These are phyloP conservation scores for Suhomyces anneliseae DNA, from an alignment of 1,139 yeast species.

Conservation along the genomic window DNA sequence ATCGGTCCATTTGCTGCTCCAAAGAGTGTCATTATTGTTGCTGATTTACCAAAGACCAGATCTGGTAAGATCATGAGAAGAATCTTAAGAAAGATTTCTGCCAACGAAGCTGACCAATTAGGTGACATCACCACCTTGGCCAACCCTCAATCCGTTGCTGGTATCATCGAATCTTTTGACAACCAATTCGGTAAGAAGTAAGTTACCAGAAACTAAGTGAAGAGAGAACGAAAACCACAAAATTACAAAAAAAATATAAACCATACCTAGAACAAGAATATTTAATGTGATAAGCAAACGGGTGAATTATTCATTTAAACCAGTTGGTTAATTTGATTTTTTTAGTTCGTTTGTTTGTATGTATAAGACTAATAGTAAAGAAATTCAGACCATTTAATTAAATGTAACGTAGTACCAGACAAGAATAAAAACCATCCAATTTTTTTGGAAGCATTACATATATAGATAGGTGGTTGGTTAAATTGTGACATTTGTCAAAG, in stretches of 20 bases:
- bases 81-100: constrained; percentile 86
- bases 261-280: too few relatives aligned
- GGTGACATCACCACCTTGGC: constrained; percentile 93
- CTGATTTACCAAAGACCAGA: constrained; percentile 95
- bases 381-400: too few relatives aligned
- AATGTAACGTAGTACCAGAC: too few relatives aligned
- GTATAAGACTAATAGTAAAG: too few relatives aligned
- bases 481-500: too few relatives aligned
- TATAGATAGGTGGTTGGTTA: too few relatives aligned
- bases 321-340: too few relatives aligned
- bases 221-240: neutral
- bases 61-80: constrained; percentile 99
- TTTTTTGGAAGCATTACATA: too few relatives aligned
- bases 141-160: constrained; percentile 82
- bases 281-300: too few relatives aligned
- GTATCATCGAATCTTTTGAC: constrained; percentile 57
- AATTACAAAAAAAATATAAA: neutral
- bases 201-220: neutral
- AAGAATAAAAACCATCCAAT: too few relatives aligned
- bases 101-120: constrained; percentile 87
- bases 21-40: constrained; percentile 81
- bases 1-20: constrained; percentile 99
- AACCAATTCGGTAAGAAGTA: constrained; percentile 53
- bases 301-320: too few relatives aligned
- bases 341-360: too few relatives aligned